Evolutionary conservation across 2,329 filamentous ascomycete genomes (phyloP).

Genomic region (Colletotrichum tabaci): DNA sequence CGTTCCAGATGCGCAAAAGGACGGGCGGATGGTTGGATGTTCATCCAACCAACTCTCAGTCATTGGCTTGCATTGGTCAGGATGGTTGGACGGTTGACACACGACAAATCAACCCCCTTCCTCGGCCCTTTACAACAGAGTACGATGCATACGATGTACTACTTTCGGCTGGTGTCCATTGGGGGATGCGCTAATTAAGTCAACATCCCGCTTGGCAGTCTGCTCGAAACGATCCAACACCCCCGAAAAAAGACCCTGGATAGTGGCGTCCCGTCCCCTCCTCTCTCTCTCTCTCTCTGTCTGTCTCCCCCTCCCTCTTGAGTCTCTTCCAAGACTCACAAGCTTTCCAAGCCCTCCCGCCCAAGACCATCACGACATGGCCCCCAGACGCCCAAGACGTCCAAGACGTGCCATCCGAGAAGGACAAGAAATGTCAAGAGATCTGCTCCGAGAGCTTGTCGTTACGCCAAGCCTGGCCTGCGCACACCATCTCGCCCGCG

Average conservation of each 20-base stretch:
- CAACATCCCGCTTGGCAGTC: constrained; percentile 18
- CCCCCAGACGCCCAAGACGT: constrained; percentile 29
- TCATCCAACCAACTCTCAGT: too few relatives aligned
- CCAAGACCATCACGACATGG: constrained; percentile 25
- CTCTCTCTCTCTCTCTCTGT: too few relatives aligned
- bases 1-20: constrained; percentile 19
- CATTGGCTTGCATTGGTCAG: too few relatives aligned
- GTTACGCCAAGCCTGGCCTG: background rate
- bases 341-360: constrained; percentile 29
- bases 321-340: constrained; percentile 16
- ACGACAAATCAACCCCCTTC: background rate
- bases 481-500: constrained; percentile 4
- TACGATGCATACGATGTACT: background rate
- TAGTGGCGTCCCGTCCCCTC: constrained; percentile 3
- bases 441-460: constrained; percentile 35
- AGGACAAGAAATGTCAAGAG: constrained; percentile 33
- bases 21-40: constrained; percentile 7
- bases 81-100: constrained; percentile 1
- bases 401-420: constrained; percentile 33
- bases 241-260: constrained; percentile 17
- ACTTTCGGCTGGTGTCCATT: background rate
- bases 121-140: background rate
- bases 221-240: constrained; percentile 8
- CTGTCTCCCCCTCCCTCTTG: background rate
- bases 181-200: constrained; percentile 19